Conservation (phyloP, 2,329 filamentous ascomycete species). For the Colletotrichum incanum region DNA sequence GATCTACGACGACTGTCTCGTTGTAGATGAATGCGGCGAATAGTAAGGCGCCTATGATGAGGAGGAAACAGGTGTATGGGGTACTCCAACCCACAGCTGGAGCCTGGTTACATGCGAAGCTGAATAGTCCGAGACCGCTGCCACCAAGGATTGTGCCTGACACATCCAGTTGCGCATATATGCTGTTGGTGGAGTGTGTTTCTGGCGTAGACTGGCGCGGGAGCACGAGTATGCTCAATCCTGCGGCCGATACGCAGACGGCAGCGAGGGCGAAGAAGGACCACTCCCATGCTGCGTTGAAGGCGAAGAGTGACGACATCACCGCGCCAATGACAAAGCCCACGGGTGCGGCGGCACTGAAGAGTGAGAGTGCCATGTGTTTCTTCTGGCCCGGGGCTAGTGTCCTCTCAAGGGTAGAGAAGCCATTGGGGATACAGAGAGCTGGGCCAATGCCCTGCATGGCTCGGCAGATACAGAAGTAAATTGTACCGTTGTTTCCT, state of each 20-base stretch:
- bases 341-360: constrained; percentile 53
- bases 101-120: constrained; percentile 65
- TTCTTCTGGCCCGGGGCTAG: constrained; percentile 60
- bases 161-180: constrained; percentile 49
- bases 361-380: constrained; percentile 53
- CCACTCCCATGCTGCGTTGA: constrained; percentile 23
- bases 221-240: constrained; percentile 38
- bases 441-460: constrained; percentile 70
- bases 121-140: constrained; percentile 62
- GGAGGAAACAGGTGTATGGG: constrained; percentile 57
- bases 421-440: constrained; percentile 68
- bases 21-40: constrained; percentile 51
- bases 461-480: constrained; percentile 64
- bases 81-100: constrained; percentile 61
- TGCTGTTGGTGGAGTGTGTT: constrained; percentile 42
- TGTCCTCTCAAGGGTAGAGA: constrained; percentile 69
- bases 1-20: constrained; percentile 59
- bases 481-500: constrained; percentile 53
- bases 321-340: constrained; percentile 51
- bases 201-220: constrained; percentile 17
- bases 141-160: constrained; percentile 58
- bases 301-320: constrained; percentile 49
- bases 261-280: constrained; percentile 25
- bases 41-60: constrained; percentile 54
- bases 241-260: constrained; percentile 16